These are phyloP conservation scores for Penicillium sp. DNA, from an alignment of 2,329 filamentous ascomycete species.

Conservation along the genomic window DNA sequence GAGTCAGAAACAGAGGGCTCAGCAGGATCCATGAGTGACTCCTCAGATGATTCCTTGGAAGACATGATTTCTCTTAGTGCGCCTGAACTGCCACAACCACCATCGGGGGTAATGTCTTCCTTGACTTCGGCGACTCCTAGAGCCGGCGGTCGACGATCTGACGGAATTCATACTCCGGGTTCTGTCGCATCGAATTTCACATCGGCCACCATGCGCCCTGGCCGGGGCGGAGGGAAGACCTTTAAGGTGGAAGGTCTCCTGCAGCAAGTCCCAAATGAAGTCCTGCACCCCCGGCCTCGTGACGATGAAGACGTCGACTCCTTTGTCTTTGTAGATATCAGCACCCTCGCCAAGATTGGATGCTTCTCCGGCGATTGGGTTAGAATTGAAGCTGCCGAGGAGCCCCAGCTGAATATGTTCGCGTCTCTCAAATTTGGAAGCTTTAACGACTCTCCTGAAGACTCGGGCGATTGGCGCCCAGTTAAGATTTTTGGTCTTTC, in stretches of 20 bases:
- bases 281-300: constrained; percentile 73
- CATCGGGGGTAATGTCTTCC: constrained; percentile 69
- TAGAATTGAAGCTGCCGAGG: constrained; percentile 65
- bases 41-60: constrained; percentile 85
- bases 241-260: constrained; percentile 77
- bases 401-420: constrained; percentile 52
- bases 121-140: constrained; percentile 73
- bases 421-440: constrained; percentile 56
- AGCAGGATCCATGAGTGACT: constrained; percentile 53
- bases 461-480: constrained; percentile 67
- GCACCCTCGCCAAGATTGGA: constrained; percentile 74
- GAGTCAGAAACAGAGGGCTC: constrained; percentile 52
- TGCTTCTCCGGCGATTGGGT: constrained; percentile 99
- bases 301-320: constrained; percentile 80
- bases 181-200: constrained; percentile 87
- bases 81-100: constrained; percentile 67
- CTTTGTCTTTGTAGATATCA: constrained; percentile 81
- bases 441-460: constrained; percentile 41
- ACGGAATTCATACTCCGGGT: constrained; percentile 70
- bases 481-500: constrained; percentile 83
- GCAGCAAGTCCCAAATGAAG: constrained; percentile 61
- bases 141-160: constrained; percentile 59
- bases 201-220: constrained; percentile 66
- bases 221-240: constrained; percentile 63
- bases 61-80: constrained; percentile 85